Evolutionary conservation across 371 early-diverging fungal genomes (phyloP), one percentile per base, ranked within the genome.

Genomic region (Syncephalastrum racemosum): DNA sequence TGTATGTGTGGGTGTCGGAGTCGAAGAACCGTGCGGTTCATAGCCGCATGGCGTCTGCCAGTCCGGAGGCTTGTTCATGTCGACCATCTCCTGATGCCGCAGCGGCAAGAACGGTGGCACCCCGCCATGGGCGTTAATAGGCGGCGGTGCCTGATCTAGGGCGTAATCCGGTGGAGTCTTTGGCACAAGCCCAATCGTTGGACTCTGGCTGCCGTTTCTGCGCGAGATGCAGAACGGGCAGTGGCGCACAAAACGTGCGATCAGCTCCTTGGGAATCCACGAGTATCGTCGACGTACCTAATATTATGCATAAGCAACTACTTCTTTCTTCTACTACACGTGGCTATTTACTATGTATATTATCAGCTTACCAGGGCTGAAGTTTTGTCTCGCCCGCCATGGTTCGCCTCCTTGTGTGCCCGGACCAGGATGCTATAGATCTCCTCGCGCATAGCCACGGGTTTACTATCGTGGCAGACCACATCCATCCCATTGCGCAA

Each of bases 341-440:
- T 23, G 20, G 36, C 10, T 10, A 12, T 31, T 31, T 8, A 2
- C 10, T 31, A 8, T 31, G 36, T 31, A 5, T 31, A 31, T 49
- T 49, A 2, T 20, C 19, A 10, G 13, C 50, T 57, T 79, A 79
- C 85, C 76, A 82, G 80, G 16, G 82, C 80, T 15, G 85, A 84
- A 15, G 85, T 82, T 42, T 84, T 84, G 49, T 84, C 85, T 48
- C 85, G 65, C 20, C 85, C 85, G 4, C 82, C 85, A 66, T 84
- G 85, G 42, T 80, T 79, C 50, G 79, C 77, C 63, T 82, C 80
- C 39, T 76, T 68, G 58, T 84, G 85, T 31, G 83, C 82, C 52
- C 73, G 70, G 15, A 82, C 79, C 13, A 84, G 62, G 31, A 84
- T 82, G 24, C 67, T 73, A 56, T 84, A 84, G 12, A 84, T 77